Evolutionary conservation across 2,329 filamentous ascomycete species (phyloP), one percentile per base, ranked within the genome.

Genomic region (Fusarium praegraminearum): DNA sequence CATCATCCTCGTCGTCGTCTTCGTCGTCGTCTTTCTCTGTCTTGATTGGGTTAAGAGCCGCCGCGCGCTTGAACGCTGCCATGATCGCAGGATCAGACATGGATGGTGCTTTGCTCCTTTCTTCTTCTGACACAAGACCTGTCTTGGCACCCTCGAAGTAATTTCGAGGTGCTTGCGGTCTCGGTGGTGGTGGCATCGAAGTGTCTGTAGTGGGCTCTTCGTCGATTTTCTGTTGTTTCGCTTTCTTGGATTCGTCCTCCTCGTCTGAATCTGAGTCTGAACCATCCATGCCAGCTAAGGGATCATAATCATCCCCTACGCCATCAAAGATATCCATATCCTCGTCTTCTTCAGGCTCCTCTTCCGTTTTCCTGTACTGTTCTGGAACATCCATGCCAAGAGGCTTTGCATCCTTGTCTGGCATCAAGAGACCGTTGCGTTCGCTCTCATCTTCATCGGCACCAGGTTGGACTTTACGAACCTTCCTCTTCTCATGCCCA

Each of bases 1-100:
- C 78, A 10, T 79, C 78, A 4, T 73, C 74, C 15, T 65, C 62
- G 2, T 73, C 74, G 15, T 65, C 51, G 4, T 69, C 73, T 16
- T 71, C 70, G 22, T 72, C 72, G 9, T 53, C 63, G 3, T 74
- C 76, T 45, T 80, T 74, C 70, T 78, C 72, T 73, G 77, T 75
- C 73, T 81, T 59, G 72, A 83, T 80, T 62, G 83, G 83, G 78
- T 86, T 82, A 57, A 93, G 83, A 12, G 88, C 83, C 20, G 92
- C 91, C 12, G 95, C 95, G 78, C 94, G 94, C 80, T 94, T 93
- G 74, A 99, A 86, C 0, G 93, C 93, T 5, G 93, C 93, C 69
- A 94, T 85, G 67, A 97, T 90, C 3, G 91, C 88, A 3, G 93
- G 91, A 74, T 98, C 93, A 28, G 85, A 86, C 74, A 91, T 87